Conservation (phyloP, 2,329 filamentous ascomycete species). For the Scedosporium minutisporum region DNA sequence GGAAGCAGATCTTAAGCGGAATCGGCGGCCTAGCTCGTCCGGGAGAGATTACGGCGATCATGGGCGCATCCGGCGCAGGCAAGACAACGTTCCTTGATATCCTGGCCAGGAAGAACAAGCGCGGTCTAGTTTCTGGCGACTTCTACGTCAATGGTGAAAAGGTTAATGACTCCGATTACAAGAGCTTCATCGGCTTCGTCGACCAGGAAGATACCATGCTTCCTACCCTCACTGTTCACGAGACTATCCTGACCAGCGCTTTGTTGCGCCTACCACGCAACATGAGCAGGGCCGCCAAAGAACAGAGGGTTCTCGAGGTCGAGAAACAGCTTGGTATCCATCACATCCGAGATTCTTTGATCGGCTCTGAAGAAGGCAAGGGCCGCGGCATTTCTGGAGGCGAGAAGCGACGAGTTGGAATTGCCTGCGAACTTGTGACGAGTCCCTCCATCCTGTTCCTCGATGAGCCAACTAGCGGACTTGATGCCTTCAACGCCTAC, state of each 20-base stretch:
- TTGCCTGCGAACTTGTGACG: conserved; percentile 94
- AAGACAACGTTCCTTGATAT: conserved; percentile 98
- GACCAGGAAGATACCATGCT: conserved; percentile 98
- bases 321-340: conserved; percentile 93
- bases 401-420: conserved; percentile 91
- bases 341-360: conserved; percentile 87
- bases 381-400: conserved; percentile 94
- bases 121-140: conserved; percentile 65
- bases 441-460: conserved; percentile 95
- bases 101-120: conserved; percentile 92
- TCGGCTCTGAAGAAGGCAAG: conserved; percentile 90
- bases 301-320: conserved; percentile 83
- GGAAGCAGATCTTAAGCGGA: conserved; percentile 71
- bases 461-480: conserved; percentile 90
- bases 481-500: conserved; percentile 95
- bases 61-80: conserved; percentile 94
- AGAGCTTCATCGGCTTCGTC: conserved; percentile 88
- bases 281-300: conserved; percentile 81
- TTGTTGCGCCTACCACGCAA: conserved; percentile 82
- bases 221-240: conserved; percentile 90
- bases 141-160: conserved; percentile 94
- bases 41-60: conserved; percentile 93
- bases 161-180: conserved; percentile 74
- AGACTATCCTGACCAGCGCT: conserved; percentile 92
- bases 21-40: conserved; percentile 84